phyloP scores from a whole-genome alignment of 768 basidiomycete species.

The Suillus fuscotomentosus region DNA sequence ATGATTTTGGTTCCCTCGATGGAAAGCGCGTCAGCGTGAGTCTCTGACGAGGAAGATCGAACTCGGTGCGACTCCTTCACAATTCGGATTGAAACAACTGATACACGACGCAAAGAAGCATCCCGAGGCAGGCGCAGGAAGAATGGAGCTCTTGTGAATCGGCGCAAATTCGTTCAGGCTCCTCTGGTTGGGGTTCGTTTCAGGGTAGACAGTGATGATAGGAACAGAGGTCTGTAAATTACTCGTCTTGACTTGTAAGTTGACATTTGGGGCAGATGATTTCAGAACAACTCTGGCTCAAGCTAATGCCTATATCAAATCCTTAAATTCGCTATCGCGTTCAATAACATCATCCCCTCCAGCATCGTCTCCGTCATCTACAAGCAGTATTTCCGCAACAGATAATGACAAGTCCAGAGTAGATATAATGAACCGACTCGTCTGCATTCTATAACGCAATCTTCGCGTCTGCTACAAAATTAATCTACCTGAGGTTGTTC shows the following conservation, averaged over 20 bases:
- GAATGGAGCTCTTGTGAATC: conserved; percentile 21
- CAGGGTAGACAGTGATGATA: conserved; percentile 33
- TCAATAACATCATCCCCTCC: conserved; percentile 31
- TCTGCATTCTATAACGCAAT: conserved; percentile 64
- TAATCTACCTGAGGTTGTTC: conserved; percentile 64
- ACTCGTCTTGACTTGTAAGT: background rate
- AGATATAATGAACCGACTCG: conserved; percentile 64
- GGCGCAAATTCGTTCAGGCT: conserved; percentile 32
- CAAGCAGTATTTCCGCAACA: conserved; percentile 12
- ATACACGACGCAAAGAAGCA: conserved; percentile 27
- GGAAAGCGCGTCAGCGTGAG: too few species aligned
- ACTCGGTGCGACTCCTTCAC: conserved; percentile 32
- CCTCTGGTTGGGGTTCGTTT: conserved; percentile 26
- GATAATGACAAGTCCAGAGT: conserved; percentile 57
- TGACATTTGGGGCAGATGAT: conserved; percentile 47
- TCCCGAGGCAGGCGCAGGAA: conserved; percentile 31
- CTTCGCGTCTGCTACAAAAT: conserved; percentile 77
- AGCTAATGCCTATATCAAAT: conserved; percentile 57
- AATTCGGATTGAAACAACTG: background rate
- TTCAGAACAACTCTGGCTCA: conserved; percentile 70
- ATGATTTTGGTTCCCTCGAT: too few species aligned
- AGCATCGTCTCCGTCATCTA: conserved; percentile 38
- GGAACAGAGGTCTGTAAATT: conserved; percentile 31
- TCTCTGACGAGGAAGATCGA: conserved; percentile 53
- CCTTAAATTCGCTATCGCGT: conserved; percentile 48